These are phyloP conservation scores for Hypoxylon sp. DNA, from an alignment of 2,329 filamentous ascomycete genomes.

Conservation along the genomic window DNA sequence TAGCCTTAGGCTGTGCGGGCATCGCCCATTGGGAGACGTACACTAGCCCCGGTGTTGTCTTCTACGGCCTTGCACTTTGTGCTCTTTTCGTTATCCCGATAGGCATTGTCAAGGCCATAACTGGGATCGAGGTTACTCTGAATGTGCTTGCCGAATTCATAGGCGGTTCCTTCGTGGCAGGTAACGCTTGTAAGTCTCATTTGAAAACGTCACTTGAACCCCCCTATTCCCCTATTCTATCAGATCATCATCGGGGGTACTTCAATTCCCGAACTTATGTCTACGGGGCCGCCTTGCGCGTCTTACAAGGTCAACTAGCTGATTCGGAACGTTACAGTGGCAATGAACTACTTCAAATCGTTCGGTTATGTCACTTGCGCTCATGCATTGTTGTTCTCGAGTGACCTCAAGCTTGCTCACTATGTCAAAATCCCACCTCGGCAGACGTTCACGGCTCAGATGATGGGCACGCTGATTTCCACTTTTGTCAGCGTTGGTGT, in stretches of 20 bases:
- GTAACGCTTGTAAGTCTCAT: conserved; percentile 56
- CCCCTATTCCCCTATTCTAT: neutral
- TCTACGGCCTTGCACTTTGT: conserved; percentile 64
- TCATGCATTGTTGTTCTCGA: conserved; percentile 48
- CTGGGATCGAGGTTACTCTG: conserved; percentile 64
- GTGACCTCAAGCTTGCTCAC: conserved; percentile 63
- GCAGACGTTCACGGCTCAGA: conserved; percentile 70
- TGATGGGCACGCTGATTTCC: conserved; percentile 68
- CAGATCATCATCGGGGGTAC: conserved; percentile 1
- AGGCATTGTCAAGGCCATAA: conserved; percentile 67
- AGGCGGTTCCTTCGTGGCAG: conserved; percentile 64
- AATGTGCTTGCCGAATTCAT: conserved; percentile 68
- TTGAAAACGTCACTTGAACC: neutral
- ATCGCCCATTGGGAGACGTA: conserved; percentile 65
- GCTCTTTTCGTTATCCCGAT: conserved; percentile 65
- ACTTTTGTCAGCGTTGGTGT: conserved; percentile 65
- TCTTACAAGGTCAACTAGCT: conserved; percentile 1
- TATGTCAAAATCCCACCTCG: conserved; percentile 73
- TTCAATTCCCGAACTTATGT: conserved; percentile 9
- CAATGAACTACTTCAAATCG: conserved; percentile 69
- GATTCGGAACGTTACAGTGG: conserved; percentile 48
- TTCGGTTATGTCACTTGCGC: conserved; percentile 61
- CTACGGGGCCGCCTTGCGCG: neutral
- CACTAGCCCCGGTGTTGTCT: conserved; percentile 64
- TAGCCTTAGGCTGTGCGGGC: conserved; percentile 62